Conservation (phyloP, 78 protist species). For the Dictyostelium purpureum region DNA sequence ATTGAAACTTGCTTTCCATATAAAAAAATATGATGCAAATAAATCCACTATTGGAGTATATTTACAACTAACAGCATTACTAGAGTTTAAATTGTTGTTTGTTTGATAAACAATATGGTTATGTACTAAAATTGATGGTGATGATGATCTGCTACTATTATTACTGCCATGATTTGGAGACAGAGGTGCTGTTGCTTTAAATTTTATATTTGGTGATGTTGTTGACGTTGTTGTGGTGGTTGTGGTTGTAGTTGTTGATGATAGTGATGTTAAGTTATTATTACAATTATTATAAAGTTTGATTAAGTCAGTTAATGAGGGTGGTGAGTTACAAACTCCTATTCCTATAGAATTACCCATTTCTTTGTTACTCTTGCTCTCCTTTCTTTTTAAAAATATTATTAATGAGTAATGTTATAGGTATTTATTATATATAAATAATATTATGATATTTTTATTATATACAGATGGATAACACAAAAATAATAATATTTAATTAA, state of each 20-base stretch:
- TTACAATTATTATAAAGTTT: not conserved
- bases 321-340: constrained; percentile 14
- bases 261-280: not conserved
- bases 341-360: constrained; percentile 15
- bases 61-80: not conserved
- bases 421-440: not conserved
- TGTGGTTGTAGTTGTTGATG: not conserved
- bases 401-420: not conserved
- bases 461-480: no score
- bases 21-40: constrained; percentile 52
- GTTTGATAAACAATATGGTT: not conserved
- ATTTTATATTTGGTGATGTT: constrained; percentile 20
- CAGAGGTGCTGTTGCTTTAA: not conserved
- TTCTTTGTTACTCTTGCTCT: not conserved
- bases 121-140: not conserved
- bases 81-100: not conserved
- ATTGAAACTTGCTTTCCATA: constrained; percentile 34
- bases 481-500: no score
- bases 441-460: no score
- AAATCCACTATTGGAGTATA: constrained; percentile 17
- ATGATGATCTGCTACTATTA: not conserved
- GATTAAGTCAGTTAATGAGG: constrained; percentile 1
- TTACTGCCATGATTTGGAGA: not conserved
- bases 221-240: constrained; percentile 52
- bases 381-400: not conserved